Conservation (phyloP, 495 filamentous ascomycete species). For the Clavariopsis aquatica region DNA sequence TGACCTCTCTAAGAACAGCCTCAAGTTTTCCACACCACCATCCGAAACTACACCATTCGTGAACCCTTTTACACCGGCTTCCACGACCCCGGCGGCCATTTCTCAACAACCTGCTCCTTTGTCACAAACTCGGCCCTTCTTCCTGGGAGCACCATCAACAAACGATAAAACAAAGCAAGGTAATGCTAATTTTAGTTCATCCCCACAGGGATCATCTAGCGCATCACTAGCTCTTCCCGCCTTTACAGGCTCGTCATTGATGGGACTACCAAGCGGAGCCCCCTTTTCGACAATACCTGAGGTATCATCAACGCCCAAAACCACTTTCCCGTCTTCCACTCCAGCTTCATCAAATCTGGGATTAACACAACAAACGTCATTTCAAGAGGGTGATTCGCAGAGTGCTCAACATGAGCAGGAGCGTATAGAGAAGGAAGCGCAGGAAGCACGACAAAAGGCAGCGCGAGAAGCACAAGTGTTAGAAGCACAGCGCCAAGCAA, state of each 20-base stretch:
- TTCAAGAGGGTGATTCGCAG: constrained; percentile 10
- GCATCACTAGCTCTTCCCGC: not conserved
- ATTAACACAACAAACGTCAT: not conserved
- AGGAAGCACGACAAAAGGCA: constrained; percentile 7
- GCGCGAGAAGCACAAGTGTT: constrained; percentile 5
- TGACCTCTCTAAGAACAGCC: constrained; percentile 12
- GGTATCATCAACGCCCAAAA: not conserved
- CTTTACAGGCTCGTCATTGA: not conserved
- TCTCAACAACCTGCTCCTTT: not conserved
- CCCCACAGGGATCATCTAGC: not conserved
- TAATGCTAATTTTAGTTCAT: not conserved
- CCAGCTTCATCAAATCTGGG: not conserved
- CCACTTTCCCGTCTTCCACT: not conserved
- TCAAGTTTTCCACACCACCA: constrained; percentile 5
- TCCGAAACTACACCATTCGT: not conserved
- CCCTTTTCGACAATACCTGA: not conserved
- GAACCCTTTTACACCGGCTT: not conserved
- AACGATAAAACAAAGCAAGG: not conserved
- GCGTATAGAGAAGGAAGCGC: not conserved
- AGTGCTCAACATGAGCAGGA: not conserved
- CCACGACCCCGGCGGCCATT: not conserved
- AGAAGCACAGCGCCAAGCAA: constrained; percentile 3
- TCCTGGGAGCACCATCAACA: not conserved
- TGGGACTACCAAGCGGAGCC: not conserved
- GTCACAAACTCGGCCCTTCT: not conserved